A percentile compares a stretch with the other conserved stretches of the same genome.
Evolutionary conservation across 352 stramenopile species (phyloP).

Genomic region (Pythium myriotylum): DNA sequence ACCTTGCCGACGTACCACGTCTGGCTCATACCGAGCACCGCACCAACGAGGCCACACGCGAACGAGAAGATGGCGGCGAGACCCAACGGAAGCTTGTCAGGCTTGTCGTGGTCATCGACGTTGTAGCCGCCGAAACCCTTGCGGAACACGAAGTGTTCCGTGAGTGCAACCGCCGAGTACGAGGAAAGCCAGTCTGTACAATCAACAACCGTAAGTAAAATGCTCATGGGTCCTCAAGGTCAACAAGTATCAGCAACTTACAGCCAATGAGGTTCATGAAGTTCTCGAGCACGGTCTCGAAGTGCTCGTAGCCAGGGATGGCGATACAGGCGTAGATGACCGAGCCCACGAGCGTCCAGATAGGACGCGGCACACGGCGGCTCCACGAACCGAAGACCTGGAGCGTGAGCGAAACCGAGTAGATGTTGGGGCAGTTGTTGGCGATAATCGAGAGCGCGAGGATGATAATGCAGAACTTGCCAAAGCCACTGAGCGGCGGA

Average conservation of each 20-base stretch:
- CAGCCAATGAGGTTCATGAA: constrained; percentile 60
- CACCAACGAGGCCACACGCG: constrained; percentile 34
- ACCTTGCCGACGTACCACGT: constrained; percentile 48
- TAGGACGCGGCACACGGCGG: constrained; percentile 34
- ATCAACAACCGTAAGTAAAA: neutral
- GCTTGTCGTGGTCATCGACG: constrained; percentile 44
- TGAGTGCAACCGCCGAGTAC: constrained; percentile 40
- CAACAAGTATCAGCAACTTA: constrained; percentile 3
- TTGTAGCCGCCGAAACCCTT: constrained; percentile 49
- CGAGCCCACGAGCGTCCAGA: constrained; percentile 43
- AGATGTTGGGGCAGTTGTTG: constrained; percentile 62
- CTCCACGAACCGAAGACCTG: constrained; percentile 47
- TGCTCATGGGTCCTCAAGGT: too few species aligned
- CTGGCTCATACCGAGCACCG: constrained; percentile 49
- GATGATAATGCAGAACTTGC: constrained; percentile 45
- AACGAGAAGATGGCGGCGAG: constrained; percentile 51
- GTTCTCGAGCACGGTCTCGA: constrained; percentile 47
- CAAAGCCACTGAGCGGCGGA: constrained; percentile 39
- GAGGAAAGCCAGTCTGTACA: constrained; percentile 42
- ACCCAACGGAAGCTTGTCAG: constrained; percentile 40
- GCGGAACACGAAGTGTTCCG: constrained; percentile 49
- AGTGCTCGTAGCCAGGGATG: constrained; percentile 43
- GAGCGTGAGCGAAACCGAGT: constrained; percentile 49
- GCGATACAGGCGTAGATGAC: constrained; percentile 44
- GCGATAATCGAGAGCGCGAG: constrained; percentile 52